Evolutionary conservation across 768 basidiomycete genomes (phyloP).

Genomic region (Trametes maxima): DNA sequence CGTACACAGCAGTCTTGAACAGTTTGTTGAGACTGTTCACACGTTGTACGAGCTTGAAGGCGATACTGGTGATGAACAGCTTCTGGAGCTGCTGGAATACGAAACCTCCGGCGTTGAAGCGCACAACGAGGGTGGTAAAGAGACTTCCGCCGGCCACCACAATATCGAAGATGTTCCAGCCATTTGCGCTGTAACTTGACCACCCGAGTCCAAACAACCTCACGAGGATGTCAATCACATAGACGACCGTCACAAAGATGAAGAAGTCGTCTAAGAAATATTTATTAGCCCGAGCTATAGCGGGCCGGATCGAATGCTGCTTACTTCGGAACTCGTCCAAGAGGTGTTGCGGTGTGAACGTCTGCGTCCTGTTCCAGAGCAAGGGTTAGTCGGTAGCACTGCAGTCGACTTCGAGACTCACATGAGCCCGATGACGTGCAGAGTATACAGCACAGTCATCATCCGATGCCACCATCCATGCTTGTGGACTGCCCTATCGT

Average conservation of each 20-base stretch:
- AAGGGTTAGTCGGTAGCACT: neutral
- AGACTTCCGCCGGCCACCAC: constrained; percentile 80
- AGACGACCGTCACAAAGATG: constrained; percentile 69
- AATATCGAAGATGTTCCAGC: constrained; percentile 94
- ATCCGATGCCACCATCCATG: constrained; percentile 89
- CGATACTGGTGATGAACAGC: constrained; percentile 89
- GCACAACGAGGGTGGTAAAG: constrained; percentile 76
- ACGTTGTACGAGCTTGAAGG: constrained; percentile 92
- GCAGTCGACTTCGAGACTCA: constrained; percentile 38
- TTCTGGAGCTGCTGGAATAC: constrained; percentile 73
- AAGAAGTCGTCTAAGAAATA: constrained; percentile 69
- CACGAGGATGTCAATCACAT: constrained; percentile 74
- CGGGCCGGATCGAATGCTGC: constrained; percentile 22
- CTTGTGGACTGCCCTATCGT: constrained; percentile 86
- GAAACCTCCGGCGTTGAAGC: constrained; percentile 53
- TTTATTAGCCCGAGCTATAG: neutral
- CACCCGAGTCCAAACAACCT: constrained; percentile 86
- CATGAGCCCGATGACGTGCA: constrained; percentile 87
- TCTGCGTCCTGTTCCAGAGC: constrained; percentile 69
- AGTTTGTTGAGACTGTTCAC: constrained; percentile 88
- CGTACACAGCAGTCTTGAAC: constrained; percentile 95
- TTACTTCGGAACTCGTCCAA: constrained; percentile 63
- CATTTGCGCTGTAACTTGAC: constrained; percentile 81
- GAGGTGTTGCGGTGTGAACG: constrained; percentile 55
- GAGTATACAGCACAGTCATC: constrained; percentile 76